phyloP scores from a whole-genome alignment of 225 moss, liverwort and hornwort species.

The Physcomitrellopsis africana region DNA sequence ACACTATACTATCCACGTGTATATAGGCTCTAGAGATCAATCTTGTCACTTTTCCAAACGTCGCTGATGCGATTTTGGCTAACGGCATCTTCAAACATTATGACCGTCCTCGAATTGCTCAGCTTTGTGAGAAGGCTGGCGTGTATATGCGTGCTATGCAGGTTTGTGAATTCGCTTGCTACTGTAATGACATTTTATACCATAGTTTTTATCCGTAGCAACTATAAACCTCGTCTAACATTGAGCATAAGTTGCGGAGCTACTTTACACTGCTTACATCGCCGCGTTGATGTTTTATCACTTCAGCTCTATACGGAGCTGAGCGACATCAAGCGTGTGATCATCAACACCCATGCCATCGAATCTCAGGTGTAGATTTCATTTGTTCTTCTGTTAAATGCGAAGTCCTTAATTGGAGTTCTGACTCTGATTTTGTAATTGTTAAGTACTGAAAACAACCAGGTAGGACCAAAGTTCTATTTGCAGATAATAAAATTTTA shows the following conservation, averaged over 20 bases:
- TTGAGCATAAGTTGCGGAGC: neutral
- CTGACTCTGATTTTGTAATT: neutral
- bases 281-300: conserved; percentile 9
- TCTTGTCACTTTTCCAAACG: conserved; percentile 93
- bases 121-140: conserved; percentile 98
- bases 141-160: conserved; percentile 93
- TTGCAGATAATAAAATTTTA: neutral
- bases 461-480: neutral
- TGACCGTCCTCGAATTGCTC: conserved; percentile 91
- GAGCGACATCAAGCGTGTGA: conserved; percentile 91
- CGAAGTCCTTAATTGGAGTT: neutral
- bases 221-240: neutral
- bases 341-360: conserved; percentile 88
- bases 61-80: conserved; percentile 92
- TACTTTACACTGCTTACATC: neutral
- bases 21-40: conserved; percentile 89
- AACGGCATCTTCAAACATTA: conserved; percentile 97
- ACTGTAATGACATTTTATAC: neutral
- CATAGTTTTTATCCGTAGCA: neutral
- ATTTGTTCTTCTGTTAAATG: neutral
- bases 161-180: conserved; percentile 40
- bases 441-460: conserved; percentile 3
- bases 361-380: conserved; percentile 73
- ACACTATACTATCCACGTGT: neutral
- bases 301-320: conserved; percentile 87